phyloP scores from a whole-genome alignment of 805 yeast genomes.

The Saccharomycopsis guyanensis region DNA sequence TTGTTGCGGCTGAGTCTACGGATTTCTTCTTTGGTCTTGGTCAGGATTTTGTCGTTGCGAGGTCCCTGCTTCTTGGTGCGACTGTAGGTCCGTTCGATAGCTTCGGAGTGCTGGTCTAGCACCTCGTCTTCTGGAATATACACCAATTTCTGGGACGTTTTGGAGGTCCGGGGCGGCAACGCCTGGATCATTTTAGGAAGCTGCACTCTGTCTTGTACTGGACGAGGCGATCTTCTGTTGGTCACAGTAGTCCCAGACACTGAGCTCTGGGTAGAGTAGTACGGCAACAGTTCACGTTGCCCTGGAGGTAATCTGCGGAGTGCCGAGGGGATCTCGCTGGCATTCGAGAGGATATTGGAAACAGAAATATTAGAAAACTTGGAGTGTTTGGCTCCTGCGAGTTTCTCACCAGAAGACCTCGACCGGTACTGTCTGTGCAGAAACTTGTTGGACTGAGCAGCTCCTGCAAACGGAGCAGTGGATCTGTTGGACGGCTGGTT shows the following conservation, averaged over 20 bases:
- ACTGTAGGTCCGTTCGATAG: constrained; percentile 2
- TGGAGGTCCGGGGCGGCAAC: constrained; percentile 71
- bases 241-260: not conserved
- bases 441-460: constrained; percentile 28
- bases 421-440: constrained; percentile 8
- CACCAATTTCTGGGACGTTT: constrained; percentile 78
- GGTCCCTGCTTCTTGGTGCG: not conserved
- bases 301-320: constrained; percentile 38
- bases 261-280: not conserved
- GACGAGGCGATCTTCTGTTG: not conserved
- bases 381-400: constrained; percentile 19
- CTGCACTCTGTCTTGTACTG: not conserved
- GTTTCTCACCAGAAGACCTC: constrained; percentile 20
- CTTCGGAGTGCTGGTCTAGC: constrained; percentile 25
- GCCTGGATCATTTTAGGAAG: constrained; percentile 44
- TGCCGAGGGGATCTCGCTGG: constrained; percentile 86
- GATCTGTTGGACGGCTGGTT: constrained; percentile 39
- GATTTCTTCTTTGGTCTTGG: constrained; percentile 37
- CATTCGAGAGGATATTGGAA: constrained; percentile 66
- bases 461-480: constrained; percentile 74
- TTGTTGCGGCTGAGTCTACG: constrained; percentile 42
- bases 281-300: constrained; percentile 3
- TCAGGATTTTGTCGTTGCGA: constrained; percentile 15
- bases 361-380: constrained; percentile 75
- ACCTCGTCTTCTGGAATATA: constrained; percentile 60